phyloP scores from a whole-genome alignment of 2,329 filamentous ascomycete genomes.

The Helotiales sp. region DNA sequence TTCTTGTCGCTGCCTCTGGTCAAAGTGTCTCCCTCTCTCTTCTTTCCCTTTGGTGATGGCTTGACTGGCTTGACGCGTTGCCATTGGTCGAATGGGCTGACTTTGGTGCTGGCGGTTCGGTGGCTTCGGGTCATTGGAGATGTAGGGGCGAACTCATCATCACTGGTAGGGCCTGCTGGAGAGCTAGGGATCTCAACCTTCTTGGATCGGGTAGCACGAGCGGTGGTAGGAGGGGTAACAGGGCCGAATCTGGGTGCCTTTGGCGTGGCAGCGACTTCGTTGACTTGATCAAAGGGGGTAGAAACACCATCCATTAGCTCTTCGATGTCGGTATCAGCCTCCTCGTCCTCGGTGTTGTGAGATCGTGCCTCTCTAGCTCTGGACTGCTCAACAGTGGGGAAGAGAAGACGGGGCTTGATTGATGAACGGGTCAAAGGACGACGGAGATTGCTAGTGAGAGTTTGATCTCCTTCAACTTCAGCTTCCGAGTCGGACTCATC shows the following conservation, averaged over 20 bases:
- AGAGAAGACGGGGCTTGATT: constrained; percentile 75
- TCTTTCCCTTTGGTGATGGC: constrained; percentile 40
- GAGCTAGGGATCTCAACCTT: constrained; percentile 45
- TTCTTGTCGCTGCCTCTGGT: constrained; percentile 47
- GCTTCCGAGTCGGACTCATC: constrained; percentile 39
- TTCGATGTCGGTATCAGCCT: constrained; percentile 57
- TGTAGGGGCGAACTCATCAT: constrained; percentile 25
- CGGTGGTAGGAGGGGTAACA: constrained; percentile 66
- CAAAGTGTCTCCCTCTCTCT: constrained; percentile 50
- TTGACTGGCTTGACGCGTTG: constrained; percentile 62
- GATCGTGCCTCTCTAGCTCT: constrained; percentile 63
- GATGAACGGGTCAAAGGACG: constrained; percentile 67
- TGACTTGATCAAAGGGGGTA: constrained; percentile 42
- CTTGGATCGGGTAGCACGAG: constrained; percentile 64
- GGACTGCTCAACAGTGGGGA: constrained; percentile 55
- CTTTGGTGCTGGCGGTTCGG: constrained; percentile 22
- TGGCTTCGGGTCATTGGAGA: constrained; percentile 44
- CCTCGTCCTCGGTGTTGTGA: constrained; percentile 62
- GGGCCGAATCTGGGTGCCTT: constrained; percentile 61
- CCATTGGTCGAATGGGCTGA: constrained; percentile 69
- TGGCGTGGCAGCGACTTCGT: constrained; percentile 54
- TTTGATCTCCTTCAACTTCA: constrained; percentile 39
- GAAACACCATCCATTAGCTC: constrained; percentile 38
- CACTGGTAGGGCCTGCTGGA: constrained; percentile 39
- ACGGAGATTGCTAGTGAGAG: constrained; percentile 42